Evolutionary conservation across 1,284 basidiomycete species (phyloP), one percentile per base, ranked within the genome.

Genomic region (Cutaneotrichosporon sp.): DNA sequence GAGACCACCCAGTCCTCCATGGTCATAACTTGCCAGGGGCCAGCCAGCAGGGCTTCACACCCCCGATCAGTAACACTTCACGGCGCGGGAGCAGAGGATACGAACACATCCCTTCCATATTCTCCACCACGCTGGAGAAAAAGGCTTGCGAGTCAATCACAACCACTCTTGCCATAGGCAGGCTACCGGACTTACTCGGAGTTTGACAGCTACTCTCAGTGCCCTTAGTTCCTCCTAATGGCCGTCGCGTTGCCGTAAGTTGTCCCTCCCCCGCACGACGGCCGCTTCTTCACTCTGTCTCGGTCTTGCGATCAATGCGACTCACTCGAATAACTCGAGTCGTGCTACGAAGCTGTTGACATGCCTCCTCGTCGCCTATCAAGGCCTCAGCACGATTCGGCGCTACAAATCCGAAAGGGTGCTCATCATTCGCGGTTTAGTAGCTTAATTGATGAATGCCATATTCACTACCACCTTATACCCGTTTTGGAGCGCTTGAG

Each of bases 221-320:
- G 17, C 42, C 29, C 27, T 22, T 32, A 31, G 42, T 44, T 44
- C 19, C 19, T 44, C 42, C 42, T 44, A 44, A 44, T 32, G 24
- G 14, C 38, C 38, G 38, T 26, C 38, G 14, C 12, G 12, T 24
- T 26, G n/a, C n/a, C n/a, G n/a, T n/a, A n/a, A n/a, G n/a, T n/a
- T n/a, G n/a, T n/a, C n/a, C n/a, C n/a, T n/a, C n/a, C n/a, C n/a
- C 35, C 16, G 19, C 35, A 37, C 35, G 35, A n/a, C 16, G 17
- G n/a, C 17, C n/a, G n/a, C 20, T 20, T 41, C 22, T 41, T 25
- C 38, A 24, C 38, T 26, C n/a, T n/a, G n/a, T n/a, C n/a, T n/a
- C n/a, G 12, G 14, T 38, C 35, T 22, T n/a, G 14, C 22, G 22
- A 12, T 41, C n/a, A n/a, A 22, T 22, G 38, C 38, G 38, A 24